phyloP scores from a whole-genome alignment of 2,329 filamentous ascomycete genomes.

The Diaporthe sp. region DNA sequence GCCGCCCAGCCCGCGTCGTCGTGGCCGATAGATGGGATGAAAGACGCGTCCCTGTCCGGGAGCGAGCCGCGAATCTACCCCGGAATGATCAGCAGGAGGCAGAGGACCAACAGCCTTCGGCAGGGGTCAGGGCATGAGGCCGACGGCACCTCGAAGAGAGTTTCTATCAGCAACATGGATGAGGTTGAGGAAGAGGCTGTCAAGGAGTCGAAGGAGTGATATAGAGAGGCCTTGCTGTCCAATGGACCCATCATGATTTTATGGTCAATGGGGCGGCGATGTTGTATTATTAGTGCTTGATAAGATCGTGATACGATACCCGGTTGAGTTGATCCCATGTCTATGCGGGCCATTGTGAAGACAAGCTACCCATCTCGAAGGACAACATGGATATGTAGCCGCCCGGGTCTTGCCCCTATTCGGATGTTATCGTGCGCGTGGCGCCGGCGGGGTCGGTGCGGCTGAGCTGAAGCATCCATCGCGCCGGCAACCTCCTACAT shows the following conservation, averaged over 20 bases:
- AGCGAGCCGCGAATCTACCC: slow-evolving; percentile 80
- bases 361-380: neutral
- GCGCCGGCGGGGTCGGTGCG: slow-evolving; percentile 12
- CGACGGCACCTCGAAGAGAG: slow-evolving; percentile 46
- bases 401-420: slow-evolving; percentile 14
- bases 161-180: neutral
- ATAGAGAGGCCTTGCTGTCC: neutral
- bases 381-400: neutral
- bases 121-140: slow-evolving; percentile 56
- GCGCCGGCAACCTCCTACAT: neutral
- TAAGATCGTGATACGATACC: slow-evolving; percentile 16
- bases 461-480: slow-evolving; percentile 27
- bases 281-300: slow-evolving; percentile 13
- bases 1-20: slow-evolving; percentile 3
- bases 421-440: slow-evolving; percentile 6
- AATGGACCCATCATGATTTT: neutral
- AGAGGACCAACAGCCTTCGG: slow-evolving; percentile 59
- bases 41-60: slow-evolving; percentile 65
- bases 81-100: slow-evolving; percentile 70
- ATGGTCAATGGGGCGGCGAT: neutral
- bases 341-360: neutral
- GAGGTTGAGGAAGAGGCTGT: slow-evolving; percentile 24
- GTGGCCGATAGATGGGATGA: slow-evolving; percentile 51
- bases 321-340: slow-evolving; percentile 12
- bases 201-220: slow-evolving; percentile 14